These are phyloP conservation scores for Aspergillus puulaauensis DNA, from an alignment of 2,329 filamentous ascomycete genomes.

Conservation along the genomic window DNA sequence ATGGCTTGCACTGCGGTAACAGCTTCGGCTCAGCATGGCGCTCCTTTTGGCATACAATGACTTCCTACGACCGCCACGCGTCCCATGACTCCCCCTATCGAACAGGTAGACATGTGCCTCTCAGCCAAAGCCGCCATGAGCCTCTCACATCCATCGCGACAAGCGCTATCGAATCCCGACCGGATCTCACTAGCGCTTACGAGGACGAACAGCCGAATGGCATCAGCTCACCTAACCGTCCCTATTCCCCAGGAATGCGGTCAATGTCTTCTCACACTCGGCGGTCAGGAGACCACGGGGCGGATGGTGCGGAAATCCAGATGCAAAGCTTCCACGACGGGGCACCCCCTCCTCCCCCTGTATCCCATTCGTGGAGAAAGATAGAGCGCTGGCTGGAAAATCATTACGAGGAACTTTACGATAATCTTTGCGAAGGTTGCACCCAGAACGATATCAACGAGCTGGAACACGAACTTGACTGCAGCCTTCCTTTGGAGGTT, in stretches of 20 bases:
- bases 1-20: constrained; percentile 7
- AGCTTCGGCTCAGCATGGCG: constrained; percentile 73
- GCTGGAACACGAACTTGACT: constrained; percentile 92
- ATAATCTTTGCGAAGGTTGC: constrained; percentile 88
- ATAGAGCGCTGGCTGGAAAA: constrained; percentile 94
- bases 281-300: constrained; percentile 59
- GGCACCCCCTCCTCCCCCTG: constrained; percentile 82
- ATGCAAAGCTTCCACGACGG: constrained; percentile 97
- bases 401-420: constrained; percentile 90
- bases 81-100: constrained; percentile 90
- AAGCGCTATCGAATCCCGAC: constrained; percentile 78
- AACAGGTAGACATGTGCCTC: constrained; percentile 83
- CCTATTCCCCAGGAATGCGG: constrained; percentile 88
- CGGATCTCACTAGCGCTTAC: constrained; percentile 78
- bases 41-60: constrained; percentile 94
- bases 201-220: constrained; percentile 65
- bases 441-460: constrained; percentile 96
- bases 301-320: constrained; percentile 83
- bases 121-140: constrained; percentile 77
- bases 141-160: constrained; percentile 86
- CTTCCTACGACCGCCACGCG: constrained; percentile 78
- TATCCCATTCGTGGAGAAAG: constrained; percentile 86
- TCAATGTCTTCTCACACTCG: constrained; percentile 69
- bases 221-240: constrained; percentile 60
- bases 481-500: constrained; percentile 87